Percentiles rank a stretch among this genome's conserved stretches.
These are phyloP conservation scores for Neckera pumila DNA, from an alignment of 225 moss, liverwort and hornwort genomes.

Conservation along the genomic window DNA sequence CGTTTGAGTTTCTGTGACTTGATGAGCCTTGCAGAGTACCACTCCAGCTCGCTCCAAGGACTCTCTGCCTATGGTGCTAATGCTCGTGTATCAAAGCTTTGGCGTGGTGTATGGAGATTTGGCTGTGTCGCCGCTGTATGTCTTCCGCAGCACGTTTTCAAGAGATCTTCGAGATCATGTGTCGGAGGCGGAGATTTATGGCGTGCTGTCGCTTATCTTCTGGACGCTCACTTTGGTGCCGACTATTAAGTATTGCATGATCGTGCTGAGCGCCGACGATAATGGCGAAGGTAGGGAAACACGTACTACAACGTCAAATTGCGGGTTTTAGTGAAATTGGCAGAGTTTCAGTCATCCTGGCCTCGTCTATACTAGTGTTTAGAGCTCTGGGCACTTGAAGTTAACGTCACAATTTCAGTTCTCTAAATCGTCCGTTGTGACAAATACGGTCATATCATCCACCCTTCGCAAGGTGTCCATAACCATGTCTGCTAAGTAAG, in stretches of 20 bases:
- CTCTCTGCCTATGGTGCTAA: conserved; percentile 14
- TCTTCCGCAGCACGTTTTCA: conserved; percentile 62
- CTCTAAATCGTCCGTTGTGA: neutral
- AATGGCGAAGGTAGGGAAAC: conserved; percentile 63
- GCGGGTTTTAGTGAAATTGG: neutral
- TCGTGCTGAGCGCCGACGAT: conserved; percentile 65
- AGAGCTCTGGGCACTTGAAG: neutral
- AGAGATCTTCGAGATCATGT: conserved; percentile 28
- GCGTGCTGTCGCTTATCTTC: conserved; percentile 61
- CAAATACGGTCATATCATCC: neutral
- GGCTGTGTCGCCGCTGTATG: conserved; percentile 73
- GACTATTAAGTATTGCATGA: conserved; percentile 57
- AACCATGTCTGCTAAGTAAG: neutral
- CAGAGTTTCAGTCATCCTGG: neutral
- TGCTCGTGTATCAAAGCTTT: conserved; percentile 77
- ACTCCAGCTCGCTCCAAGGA: neutral
- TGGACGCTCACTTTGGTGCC: conserved; percentile 77
- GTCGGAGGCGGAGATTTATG: conserved; percentile 38
- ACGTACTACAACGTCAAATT: neutral
- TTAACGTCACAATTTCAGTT: neutral
- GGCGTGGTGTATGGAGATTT: conserved; percentile 88
- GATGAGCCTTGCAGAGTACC: neutral
- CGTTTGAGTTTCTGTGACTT: neutral
- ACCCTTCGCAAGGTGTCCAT: neutral
- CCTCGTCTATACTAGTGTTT: neutral